Percentiles rank a stretch among this genome's conserved stretches.
Conservation (phyloP, 208 protist species). For the Wallacemonas rigidus region DNA sequence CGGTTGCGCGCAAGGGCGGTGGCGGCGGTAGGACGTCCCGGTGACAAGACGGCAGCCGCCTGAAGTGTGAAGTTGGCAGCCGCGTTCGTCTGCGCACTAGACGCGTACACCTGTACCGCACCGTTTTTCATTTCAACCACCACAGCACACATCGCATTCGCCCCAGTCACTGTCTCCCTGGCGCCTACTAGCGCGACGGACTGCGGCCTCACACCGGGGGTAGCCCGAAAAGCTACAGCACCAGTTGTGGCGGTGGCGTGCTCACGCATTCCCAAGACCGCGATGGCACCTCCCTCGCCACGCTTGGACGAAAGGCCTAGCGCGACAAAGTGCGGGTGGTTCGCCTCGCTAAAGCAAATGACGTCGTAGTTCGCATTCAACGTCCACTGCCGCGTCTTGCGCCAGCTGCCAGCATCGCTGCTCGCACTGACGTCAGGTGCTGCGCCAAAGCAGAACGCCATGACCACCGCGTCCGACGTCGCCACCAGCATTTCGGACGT, state of each 20-base stretch:
- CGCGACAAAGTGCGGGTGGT: background rate
- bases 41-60: background rate
- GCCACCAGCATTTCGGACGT: slow-evolving; percentile 7
- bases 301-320: slow-evolving; percentile 9
- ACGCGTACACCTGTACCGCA: background rate
- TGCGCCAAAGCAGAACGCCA: background rate
- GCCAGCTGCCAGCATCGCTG: background rate
- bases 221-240: background rate
- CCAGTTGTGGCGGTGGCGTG: background rate
- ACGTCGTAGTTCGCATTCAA: background rate
- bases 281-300: slow-evolving; percentile 17
- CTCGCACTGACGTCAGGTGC: no score
- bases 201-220: background rate
- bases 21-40: background rate
- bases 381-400: slow-evolving; percentile 3
- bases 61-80: background rate
- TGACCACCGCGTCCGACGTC: slow-evolving; percentile 9
- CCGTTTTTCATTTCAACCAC: slow-evolving; percentile 3
- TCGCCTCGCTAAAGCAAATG: background rate
- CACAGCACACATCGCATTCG: background rate
- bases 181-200: background rate
- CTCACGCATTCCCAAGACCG: background rate
- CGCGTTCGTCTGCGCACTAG: background rate
- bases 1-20: background rate
- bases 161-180: background rate